phyloP scores from a whole-genome alignment of 495 filamentous ascomycete species.

The Amphirosellinia nigrospora region DNA sequence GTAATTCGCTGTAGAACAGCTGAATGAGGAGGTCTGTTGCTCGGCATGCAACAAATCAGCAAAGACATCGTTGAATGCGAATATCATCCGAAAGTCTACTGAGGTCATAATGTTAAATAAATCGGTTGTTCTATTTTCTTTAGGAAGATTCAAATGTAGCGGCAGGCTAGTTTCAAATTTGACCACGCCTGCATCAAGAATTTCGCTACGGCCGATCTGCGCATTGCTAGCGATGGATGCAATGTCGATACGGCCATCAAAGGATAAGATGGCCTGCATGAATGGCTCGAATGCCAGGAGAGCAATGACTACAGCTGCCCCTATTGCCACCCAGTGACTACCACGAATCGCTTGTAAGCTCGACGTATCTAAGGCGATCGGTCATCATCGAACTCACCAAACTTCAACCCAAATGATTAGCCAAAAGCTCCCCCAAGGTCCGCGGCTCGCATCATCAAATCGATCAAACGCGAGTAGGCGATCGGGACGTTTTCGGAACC shows the following conservation, averaged over 20 bases:
- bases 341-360: not conserved
- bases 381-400: conserved; percentile 22
- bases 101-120: no score
- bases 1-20: not conserved
- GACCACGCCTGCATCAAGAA: not conserved
- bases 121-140: not conserved
- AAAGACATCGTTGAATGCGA: not conserved
- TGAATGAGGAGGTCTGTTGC: not conserved
- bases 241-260: not conserved
- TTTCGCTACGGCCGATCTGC: not conserved
- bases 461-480: conserved; percentile 38
- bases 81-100: not conserved
- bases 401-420: conserved; percentile 37
- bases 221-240: not conserved
- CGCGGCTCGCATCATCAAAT: conserved; percentile 49
- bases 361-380: not conserved
- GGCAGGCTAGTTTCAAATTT: not conserved
- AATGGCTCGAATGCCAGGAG: not conserved
- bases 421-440: conserved; percentile 44
- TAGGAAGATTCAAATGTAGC: no score
- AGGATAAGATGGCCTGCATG: not conserved
- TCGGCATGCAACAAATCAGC: no score
- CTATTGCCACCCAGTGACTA: not conserved
- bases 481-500: conserved; percentile 13
- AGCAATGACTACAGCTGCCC: not conserved